phyloP scores from a whole-genome alignment of 163 green algal genomes.

The Scenedesmus sp. region DNA sequence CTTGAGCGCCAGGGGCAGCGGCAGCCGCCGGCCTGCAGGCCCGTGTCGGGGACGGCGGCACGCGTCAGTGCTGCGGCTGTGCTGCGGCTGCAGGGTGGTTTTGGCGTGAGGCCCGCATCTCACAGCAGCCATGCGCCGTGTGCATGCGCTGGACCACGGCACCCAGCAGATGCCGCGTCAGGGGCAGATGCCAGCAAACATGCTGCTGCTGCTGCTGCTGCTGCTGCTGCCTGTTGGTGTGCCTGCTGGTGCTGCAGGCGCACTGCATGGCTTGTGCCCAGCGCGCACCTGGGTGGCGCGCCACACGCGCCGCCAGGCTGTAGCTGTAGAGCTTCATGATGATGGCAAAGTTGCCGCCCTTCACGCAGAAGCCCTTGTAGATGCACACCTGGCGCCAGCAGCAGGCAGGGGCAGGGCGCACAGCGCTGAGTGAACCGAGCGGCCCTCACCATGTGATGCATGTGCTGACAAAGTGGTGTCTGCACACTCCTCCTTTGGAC shows the following conservation, averaged over 20 bases:
- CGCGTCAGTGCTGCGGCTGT: no score
- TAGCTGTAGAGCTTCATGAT: slow-evolving; percentile 60
- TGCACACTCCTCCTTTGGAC: not conserved
- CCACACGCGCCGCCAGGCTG: slow-evolving; percentile 45
- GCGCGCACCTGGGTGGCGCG: slow-evolving; percentile 32
- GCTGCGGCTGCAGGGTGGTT: no score
- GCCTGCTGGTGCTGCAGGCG: not conserved
- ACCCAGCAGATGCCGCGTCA: not conserved
- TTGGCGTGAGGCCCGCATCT: no score
- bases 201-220: not conserved
- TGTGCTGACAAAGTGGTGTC: no score
- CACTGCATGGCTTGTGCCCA: no score
- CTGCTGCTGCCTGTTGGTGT: not conserved
- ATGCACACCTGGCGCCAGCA: slow-evolving; percentile 43
- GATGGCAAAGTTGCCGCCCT: slow-evolving; percentile 49
- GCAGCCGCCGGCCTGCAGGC: slow-evolving; percentile 22
- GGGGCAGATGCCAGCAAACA: not conserved
- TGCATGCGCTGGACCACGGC: not conserved
- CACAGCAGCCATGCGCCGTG: no score
- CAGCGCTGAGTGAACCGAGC: no score
- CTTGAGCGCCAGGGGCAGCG: slow-evolving; percentile 16
- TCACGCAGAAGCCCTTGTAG: slow-evolving; percentile 56
- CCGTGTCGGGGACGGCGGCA: no score
- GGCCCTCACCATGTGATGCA: no score
- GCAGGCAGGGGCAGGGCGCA: not conserved